Base-by-base conservation (phyloP, 257 asterid genomes). In the Anisodus acutangulus region DNA sequence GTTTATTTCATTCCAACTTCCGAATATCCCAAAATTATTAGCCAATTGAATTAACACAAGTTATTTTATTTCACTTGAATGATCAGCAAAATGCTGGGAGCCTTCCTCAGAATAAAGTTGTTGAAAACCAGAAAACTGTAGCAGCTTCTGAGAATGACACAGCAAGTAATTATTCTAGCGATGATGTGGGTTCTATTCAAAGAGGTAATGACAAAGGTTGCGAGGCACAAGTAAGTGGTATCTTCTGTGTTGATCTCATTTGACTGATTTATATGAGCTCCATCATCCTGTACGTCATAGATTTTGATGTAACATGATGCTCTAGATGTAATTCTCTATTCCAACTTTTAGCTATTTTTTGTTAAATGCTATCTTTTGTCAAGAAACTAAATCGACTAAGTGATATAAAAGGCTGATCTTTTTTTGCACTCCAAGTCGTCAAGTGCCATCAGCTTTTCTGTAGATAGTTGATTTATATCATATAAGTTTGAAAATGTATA, bases 61-160 rank as follows among this genome's bases (percentile, higher is more conserved):
- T 15, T 51, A 8, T 26, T 78, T 6, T 51, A 16, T 37, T 84
- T 85, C 69, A 78, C 5, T 72, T 90, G 93, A 94, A 89, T 94
- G 37, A 31, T 89, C 79, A 84, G 91, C 60, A 86, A 88, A 79
- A 91, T 90, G 83, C 88, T 76, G 5, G 95, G 93, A 72, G 82
- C 31, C 49, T 6, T 78, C 97, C 91, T 19, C 95, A 90, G 8
- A 95, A 92, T 55, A 94, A 90, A 91, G 90, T 92, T 83, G 86
- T 87, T 71, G 92, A 90, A 76, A 93, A 93, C 85, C 90, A 86
- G 59, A 94, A 92, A 85, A 88, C 88, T 55, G 98, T 93, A 89
- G 95, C 93, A 54, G 90, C 94, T 8, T 94, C 96, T 55, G 99
- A 95, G 86, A 94, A 93, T 82, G 90, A 94, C 83, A 91, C 85